phyloP scores from a whole-genome alignment of 78 protist genomes.

The Dictyostelium purpureum region DNA sequence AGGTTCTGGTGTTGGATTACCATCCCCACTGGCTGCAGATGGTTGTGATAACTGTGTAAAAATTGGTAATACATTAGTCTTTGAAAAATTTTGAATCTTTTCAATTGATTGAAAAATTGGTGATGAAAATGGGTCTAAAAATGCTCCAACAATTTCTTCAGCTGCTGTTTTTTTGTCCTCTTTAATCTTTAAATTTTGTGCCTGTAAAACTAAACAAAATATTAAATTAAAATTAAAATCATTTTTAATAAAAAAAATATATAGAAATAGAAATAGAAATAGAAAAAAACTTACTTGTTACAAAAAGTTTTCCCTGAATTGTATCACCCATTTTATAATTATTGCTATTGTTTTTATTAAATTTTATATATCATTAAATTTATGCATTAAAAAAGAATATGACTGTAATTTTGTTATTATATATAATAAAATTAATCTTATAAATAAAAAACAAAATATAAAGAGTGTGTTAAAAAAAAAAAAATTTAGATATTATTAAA shows the following conservation, averaged over 20 bases:
- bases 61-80: conserved; percentile 37
- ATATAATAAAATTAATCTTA: too few relatives aligned
- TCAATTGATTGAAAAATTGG: conserved; percentile 30
- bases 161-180: conserved; percentile 38
- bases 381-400: background rate
- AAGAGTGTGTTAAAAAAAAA: background rate
- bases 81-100: conserved; percentile 54
- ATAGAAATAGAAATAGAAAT: background rate
- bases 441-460: background rate
- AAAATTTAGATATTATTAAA: background rate
- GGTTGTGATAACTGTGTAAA: conserved; percentile 16
- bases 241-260: background rate
- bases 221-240: background rate
- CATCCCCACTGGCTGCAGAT: background rate
- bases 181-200: conserved; percentile 54
- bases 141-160: conserved; percentile 39
- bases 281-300: conserved; percentile 18
- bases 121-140: conserved; percentile 31
- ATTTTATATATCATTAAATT: background rate
- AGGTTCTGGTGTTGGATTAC: background rate
- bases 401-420: background rate
- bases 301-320: conserved; percentile 63
- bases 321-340: background rate
- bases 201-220: conserved; percentile 35
- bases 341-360: background rate